These are phyloP conservation scores for Calonectria fujianensis DNA, from an alignment of 2,329 filamentous ascomycete genomes.

Conservation along the genomic window DNA sequence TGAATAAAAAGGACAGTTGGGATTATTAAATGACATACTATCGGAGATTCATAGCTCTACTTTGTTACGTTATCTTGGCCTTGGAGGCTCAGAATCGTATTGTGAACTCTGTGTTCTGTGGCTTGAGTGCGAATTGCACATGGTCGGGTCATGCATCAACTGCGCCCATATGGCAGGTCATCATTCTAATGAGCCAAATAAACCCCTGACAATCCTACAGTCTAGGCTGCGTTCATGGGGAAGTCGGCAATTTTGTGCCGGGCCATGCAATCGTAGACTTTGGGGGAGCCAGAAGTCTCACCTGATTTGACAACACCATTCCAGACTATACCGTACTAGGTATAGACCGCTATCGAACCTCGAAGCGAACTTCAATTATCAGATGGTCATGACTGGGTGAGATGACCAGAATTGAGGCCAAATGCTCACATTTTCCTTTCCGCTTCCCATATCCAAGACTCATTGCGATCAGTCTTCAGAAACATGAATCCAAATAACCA, in stretches of 20 bases:
- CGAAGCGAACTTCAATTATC: background rate
- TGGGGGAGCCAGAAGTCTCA: background rate
- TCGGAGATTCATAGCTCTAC: no score
- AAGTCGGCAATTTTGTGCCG: slow-evolving; percentile 8
- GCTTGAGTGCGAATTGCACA: background rate
- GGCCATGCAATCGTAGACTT: background rate
- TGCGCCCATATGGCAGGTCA: background rate
- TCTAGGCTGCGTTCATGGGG: background rate
- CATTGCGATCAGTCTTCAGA: background rate
- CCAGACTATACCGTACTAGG: background rate
- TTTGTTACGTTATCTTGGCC: no score
- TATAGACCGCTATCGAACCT: background rate
- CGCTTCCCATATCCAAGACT: background rate
- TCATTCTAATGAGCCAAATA: background rate
- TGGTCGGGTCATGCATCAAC: background rate
- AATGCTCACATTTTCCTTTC: background rate
- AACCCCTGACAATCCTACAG: background rate
- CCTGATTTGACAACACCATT: background rate
- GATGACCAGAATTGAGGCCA: background rate
- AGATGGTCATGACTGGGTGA: background rate
- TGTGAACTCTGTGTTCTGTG: background rate
- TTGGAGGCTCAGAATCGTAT: no score
- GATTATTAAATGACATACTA: no score
- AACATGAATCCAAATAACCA: background rate
- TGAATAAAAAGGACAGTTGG: no score